Base-by-base conservation (phyloP, 202 grass and related monocot species). In the Carex sylvatica region DNA sequence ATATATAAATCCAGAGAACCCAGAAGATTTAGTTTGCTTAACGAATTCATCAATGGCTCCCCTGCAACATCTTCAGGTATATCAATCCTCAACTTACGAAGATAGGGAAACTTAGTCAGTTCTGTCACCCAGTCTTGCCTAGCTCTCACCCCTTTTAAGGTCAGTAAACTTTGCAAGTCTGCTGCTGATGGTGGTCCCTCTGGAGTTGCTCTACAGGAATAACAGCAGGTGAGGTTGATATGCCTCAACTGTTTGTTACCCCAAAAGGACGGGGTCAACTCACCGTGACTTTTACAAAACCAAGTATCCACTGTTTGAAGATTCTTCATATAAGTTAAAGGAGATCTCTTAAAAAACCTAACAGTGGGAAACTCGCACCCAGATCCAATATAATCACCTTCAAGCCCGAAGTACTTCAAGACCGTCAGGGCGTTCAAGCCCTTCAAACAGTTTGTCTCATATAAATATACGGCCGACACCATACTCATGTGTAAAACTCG, bases 401-500 rank as follows among this genome's bases (percentile, higher is more conserved):
- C 9, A 44, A 24, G 3, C 10, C 23, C 1, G 7, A 61, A 40
- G 31, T 58, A 79, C 56, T 18, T 79, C 2, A 47, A 47, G 2
- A 2, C 0, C 7, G 2, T 47, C 74, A 79, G 26, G 15, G 31
- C 10, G 11, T 24, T 35, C 20, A 14, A 79, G 15, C 13, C 14
- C 53, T 58, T 79, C 56, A 58, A 13, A 13, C 5, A 11, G 18
- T 51, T 52, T 28, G 2, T 56, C 5, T 2, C 12, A 60, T 12
- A 1, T 9, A 35, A 66, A 6, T 14, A 1, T 7, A 1, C 6
- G 0, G 0, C 0, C 38, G 6, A 1, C 38, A 7, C 38, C 0
- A 0, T 7, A 40, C 38, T 1, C 38, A 40, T 8, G 14, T 40
- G 16, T 35, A 79, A 40, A 61, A 79, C 53, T 33, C 24, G 5